Percentiles rank a stretch among this genome's conserved stretches.
phyloP scores from a whole-genome alignment of 768 basidiomycete genomes.

The Amanita polypyramis region DNA sequence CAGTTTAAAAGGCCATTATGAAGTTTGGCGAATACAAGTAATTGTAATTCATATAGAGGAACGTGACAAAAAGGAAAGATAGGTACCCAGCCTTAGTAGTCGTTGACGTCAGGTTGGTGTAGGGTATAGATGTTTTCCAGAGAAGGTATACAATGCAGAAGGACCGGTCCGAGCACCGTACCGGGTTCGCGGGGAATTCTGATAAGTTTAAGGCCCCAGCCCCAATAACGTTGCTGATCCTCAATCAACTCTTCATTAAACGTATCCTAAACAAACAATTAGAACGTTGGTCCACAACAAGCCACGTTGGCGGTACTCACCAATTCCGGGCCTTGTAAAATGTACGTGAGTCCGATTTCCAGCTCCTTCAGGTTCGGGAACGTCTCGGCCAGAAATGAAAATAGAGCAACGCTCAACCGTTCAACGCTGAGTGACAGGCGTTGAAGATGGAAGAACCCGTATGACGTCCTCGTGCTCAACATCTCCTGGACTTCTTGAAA shows the following conservation, averaged over 20 bases:
- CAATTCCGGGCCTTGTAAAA: not conserved
- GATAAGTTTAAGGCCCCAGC: slow-evolving; percentile 1
- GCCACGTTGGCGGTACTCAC: not conserved
- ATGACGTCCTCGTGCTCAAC: slow-evolving; percentile 11
- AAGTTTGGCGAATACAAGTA: too few species aligned
- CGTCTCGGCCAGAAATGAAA: not conserved
- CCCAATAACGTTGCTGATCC: not conserved
- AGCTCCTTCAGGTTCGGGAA: slow-evolving; percentile 1
- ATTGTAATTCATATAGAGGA: too few species aligned
- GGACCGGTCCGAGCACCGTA: not conserved
- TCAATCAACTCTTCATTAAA: not conserved
- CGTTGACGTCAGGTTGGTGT: not conserved
- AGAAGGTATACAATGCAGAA: not conserved
- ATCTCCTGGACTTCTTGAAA: slow-evolving; percentile 20
- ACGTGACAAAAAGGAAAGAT: slow-evolving; percentile 29
- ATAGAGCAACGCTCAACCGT: not conserved
- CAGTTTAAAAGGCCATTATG: too few species aligned
- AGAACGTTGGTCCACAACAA: not conserved
- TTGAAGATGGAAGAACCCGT: not conserved
- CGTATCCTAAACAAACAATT: not conserved
- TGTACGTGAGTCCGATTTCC: not conserved
- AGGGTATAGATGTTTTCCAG: not conserved
- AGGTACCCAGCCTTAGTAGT: slow-evolving; percentile 22
- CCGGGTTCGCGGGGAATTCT: not conserved
- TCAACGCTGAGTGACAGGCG: not conserved